These are phyloP conservation scores for Ganoderma sinense DNA, from an alignment of 1,284 basidiomycete species.

Conservation along the genomic window DNA sequence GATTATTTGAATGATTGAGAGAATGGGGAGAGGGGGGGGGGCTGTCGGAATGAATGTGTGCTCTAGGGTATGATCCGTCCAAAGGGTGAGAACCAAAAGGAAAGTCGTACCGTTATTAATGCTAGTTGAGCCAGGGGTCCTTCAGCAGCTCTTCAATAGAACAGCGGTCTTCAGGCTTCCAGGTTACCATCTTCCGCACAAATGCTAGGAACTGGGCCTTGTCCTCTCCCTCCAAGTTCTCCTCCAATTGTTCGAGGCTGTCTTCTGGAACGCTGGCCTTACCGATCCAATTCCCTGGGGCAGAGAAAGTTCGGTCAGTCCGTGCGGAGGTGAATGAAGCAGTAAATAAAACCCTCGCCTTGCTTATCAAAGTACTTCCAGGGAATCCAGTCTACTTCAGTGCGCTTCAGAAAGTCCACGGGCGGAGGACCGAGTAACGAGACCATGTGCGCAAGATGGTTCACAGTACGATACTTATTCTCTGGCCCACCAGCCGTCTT, in stretches of 20 bases:
- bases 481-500: conserved; percentile 24
- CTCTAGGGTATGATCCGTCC: too few relatives aligned
- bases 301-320: neutral
- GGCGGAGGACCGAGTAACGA: conserved; percentile 35
- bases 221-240: conserved; percentile 20
- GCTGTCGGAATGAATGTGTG: too few relatives aligned
- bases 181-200: conserved; percentile 21
- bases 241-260: conserved; percentile 21
- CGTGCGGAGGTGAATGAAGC: neutral
- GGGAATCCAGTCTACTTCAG: conserved; percentile 11
- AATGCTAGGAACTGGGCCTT: conserved; percentile 20
- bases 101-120: too few relatives aligned
- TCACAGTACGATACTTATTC: conserved; percentile 18
- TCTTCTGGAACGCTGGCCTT: conserved; percentile 14
- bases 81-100: too few relatives aligned
- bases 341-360: conserved; percentile 16
- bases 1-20: too few relatives aligned
- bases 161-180: conserved; percentile 18
- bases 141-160: conserved; percentile 4
- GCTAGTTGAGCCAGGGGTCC: conserved; percentile 7
- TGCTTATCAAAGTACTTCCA: conserved; percentile 27
- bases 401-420: conserved; percentile 25
- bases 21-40: too few relatives aligned
- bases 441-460: conserved; percentile 36
- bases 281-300: conserved; percentile 21